Base-by-base conservation (phyloP, 2,329 filamentous ascomycete genomes). In the Monosporascus sp. region DNA sequence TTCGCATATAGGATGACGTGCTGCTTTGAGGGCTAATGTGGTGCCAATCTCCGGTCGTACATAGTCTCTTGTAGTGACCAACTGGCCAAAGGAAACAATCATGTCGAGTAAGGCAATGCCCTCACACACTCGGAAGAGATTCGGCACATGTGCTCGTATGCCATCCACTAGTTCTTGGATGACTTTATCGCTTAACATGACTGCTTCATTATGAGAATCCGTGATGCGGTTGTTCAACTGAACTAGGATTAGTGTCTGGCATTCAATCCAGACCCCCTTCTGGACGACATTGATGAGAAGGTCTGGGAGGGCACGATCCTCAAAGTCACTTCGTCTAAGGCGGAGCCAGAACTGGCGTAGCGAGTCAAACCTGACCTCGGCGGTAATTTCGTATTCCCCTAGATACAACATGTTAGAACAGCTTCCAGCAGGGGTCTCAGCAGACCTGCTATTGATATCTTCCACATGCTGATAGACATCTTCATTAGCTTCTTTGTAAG, bases 51-150 rank as follows among this genome's bases (percentile, higher is more conserved):
- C 81, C 1, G 91, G 90, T 15, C 85, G 79, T 7, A 83, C 79
- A 54, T 82, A 83, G 47, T 77, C 74, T 49, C 70, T 67, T 0
- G 79, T 81, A 0, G 85, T 89, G 14, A 86, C 84, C 2, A 92
- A 70, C 22, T 96, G 85, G 0, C 83, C 85, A 67, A 96, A 95
- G 0, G 87, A 81, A 1, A 83, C 73, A 27, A 95, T 76, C 87
- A 96, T 93, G 68, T 99, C 94, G 1, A 97, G 75, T 63, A 96
- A 80, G 2, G 88, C 90, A 58, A 97, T 83, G 14, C 88, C 86
- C 67, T 97, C 92, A 60, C 90, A 94, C 41, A 95, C 82, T 52
- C 85, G 85, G 71, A 96, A 97, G 0, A 99, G 75, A 3, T 78
- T 74, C 0, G 88, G 84, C 20, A 92, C 83, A 55, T 90, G 81